These are phyloP conservation scores for Lanmaoa rubissima DNA, from an alignment of 768 basidiomycete species.

Conservation along the genomic window DNA sequence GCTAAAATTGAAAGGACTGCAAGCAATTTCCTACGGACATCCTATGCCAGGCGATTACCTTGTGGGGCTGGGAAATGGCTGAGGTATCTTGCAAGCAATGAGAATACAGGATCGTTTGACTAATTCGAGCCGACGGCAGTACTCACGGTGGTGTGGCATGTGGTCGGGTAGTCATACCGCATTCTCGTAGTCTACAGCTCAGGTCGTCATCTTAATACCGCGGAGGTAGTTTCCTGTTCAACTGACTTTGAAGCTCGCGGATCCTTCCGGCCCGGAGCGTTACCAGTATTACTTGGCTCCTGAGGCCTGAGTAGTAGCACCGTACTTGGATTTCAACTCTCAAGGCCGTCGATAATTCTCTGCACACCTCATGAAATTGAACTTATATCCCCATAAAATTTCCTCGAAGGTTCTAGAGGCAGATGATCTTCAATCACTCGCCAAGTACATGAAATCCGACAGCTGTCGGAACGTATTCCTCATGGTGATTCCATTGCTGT, in stretches of 20 bases:
- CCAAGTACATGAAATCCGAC: constrained; percentile 66
- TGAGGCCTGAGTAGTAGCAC: neutral
- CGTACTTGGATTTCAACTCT: too few species aligned
- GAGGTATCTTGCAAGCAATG: neutral
- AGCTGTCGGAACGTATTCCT: constrained; percentile 67
- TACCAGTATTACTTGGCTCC: neutral
- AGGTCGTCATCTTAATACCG: neutral
- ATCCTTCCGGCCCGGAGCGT: neutral
- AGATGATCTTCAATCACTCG: constrained; percentile 46
- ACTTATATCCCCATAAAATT: neutral
- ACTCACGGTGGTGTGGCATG: neutral
- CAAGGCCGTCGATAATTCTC: neutral
- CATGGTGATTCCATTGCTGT: constrained; percentile 49
- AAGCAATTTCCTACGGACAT: too few species aligned
- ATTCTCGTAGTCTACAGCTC: neutral
- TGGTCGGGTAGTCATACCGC: too few species aligned
- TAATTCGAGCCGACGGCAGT: neutral
- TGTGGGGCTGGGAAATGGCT: neutral
- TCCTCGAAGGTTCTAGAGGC: constrained; percentile 29
- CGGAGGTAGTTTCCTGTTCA: neutral
- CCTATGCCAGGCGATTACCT: neutral
- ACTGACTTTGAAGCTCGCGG: neutral
- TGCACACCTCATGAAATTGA: constrained; percentile 10
- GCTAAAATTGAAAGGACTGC: too few species aligned
- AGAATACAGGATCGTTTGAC: neutral